A percentile compares a stretch with the other conserved stretches of the same genome.
These are phyloP conservation scores for Coriaria nepalensis DNA, from an alignment of 306 rosid species.

Conservation along the genomic window DNA sequence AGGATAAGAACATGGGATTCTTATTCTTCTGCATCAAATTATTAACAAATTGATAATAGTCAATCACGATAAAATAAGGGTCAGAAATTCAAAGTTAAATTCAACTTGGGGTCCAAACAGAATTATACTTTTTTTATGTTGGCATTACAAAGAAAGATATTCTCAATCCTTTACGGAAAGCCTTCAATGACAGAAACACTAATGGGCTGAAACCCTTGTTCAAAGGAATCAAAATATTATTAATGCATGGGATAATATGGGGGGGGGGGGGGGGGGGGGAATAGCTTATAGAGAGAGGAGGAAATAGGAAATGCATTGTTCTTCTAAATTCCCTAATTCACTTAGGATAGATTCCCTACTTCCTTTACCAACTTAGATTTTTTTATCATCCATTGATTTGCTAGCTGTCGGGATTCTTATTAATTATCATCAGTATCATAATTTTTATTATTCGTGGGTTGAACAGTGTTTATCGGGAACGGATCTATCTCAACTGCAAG, in stretches of 20 bases:
- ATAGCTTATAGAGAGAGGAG: not conserved
- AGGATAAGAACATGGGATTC: conserved; percentile 13
- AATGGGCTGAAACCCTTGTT: conserved; percentile 9
- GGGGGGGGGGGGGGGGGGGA: no score
- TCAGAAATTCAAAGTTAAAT: conserved; percentile 26
- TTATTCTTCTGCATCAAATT: conserved; percentile 34
- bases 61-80: conserved; percentile 12
- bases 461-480: no score
- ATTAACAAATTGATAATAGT: conserved; percentile 16
- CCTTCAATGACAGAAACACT: no score
- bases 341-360: conserved; percentile 25
- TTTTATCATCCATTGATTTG: conserved; percentile 15
- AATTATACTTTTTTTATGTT: no score
- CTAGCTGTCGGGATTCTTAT: conserved; percentile 11
- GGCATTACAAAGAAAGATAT: no score
- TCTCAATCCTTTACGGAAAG: no score
- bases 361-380: conserved; percentile 23
- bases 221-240: not conserved
- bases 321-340: conserved; percentile 36
- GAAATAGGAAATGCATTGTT: conserved; percentile 36
- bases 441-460: no score
- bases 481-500: no score
- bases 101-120: conserved; percentile 31
- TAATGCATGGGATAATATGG: no score
- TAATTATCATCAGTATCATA: no score